phyloP scores from a whole-genome alignment of 371 early-diverging fungal genomes.

The Entomophthora muscae region DNA sequence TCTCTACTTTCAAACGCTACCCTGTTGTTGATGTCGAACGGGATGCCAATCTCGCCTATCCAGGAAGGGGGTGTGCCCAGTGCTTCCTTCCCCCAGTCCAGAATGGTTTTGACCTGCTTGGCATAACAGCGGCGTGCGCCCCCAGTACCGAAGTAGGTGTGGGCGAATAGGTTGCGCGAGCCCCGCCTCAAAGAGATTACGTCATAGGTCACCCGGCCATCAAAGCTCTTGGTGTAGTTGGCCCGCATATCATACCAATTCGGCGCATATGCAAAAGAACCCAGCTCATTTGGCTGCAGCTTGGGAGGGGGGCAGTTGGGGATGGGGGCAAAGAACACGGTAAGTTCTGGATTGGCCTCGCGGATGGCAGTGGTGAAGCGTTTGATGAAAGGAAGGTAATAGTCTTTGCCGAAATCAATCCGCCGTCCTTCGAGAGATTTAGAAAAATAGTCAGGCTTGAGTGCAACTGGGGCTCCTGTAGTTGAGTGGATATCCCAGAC shows the following conservation, averaged over 20 bases:
- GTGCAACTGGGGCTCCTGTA: conserved; percentile 9
- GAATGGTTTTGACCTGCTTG: conserved; percentile 2
- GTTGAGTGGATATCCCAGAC: conserved; percentile 31
- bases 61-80: conserved; percentile 11
- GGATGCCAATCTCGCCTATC: conserved; percentile 59
- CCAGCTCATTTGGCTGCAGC: conserved; percentile 15
- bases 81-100: background rate
- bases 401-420: conserved; percentile 21
- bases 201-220: conserved; percentile 54
- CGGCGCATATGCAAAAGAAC: conserved; percentile 37
- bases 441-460: conserved; percentile 33
- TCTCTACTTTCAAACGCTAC: conserved; percentile 18
- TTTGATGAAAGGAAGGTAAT: conserved; percentile 35
- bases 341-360: conserved; percentile 23
- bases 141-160: conserved; percentile 57
- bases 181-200: conserved; percentile 18
- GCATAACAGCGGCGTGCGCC: conserved; percentile 28
- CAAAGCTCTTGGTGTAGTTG: conserved; percentile 45
- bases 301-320: conserved; percentile 34
- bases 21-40: conserved; percentile 38
- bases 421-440: conserved; percentile 19
- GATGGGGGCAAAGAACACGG: conserved; percentile 47
- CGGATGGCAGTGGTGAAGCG: conserved; percentile 24
- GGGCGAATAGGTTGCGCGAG: conserved; percentile 19
- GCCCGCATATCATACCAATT: conserved; percentile 48